Evolutionary conservation across 2,329 filamentous ascomycete genomes (phyloP).

Genomic region (Cercospora sp.): DNA sequence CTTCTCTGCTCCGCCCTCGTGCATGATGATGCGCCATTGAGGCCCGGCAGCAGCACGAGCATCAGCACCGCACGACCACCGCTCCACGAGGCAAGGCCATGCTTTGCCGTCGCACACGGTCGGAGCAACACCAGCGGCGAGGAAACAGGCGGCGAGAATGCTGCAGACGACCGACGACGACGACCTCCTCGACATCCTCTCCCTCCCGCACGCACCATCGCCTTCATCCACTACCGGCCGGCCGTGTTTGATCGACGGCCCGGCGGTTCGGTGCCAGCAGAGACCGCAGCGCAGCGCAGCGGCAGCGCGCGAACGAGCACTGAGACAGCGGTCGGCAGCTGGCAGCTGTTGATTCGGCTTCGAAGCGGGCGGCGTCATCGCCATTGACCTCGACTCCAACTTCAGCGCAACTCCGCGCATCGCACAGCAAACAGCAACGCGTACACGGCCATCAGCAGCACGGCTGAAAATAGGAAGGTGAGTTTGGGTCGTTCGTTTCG

Average conservation of each 20-base stretch:
- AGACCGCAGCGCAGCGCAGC: background rate
- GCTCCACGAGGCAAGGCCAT: slow-evolving; percentile 2
- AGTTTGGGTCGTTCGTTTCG: slow-evolving; percentile 7
- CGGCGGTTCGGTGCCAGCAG: background rate
- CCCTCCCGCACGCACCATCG: background rate
- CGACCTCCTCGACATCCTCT: background rate
- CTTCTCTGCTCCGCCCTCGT: slow-evolving; percentile 4
- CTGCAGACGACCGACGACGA: background rate
- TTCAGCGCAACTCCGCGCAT: background rate
- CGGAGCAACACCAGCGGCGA: background rate
- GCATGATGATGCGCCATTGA: slow-evolving; percentile 8
- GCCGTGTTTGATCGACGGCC: slow-evolving; percentile 5
- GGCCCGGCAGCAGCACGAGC: background rate
- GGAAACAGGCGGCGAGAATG: background rate
- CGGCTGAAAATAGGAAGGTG: slow-evolving; percentile 1
- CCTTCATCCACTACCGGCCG: background rate
- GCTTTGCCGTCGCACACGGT: background rate
- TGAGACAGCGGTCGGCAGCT: background rate
- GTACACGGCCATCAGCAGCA: background rate
- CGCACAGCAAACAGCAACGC: background rate
- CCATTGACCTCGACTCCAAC: background rate
- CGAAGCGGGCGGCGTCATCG: background rate
- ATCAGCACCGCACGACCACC: background rate
- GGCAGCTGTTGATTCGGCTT: background rate
- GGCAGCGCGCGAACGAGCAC: background rate